Conservation (phyloP, 1,284 basidiomycete species). For the Ceratobasidium theobromae region DNA sequence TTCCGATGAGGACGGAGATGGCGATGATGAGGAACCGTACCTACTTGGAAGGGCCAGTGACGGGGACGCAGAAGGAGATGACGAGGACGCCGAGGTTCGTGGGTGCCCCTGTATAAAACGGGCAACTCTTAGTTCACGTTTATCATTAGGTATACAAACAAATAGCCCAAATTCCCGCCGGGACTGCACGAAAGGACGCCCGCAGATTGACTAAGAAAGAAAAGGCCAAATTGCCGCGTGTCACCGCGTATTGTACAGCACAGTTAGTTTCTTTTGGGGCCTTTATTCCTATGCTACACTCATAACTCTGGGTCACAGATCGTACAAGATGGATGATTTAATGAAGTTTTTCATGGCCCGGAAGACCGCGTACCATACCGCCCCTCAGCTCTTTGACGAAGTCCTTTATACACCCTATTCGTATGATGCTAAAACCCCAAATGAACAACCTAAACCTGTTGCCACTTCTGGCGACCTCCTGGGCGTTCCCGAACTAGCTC, state of each 20-base stretch:
- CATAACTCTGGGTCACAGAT: constrained; percentile 52
- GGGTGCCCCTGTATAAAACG: background rate
- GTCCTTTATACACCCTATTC: constrained; percentile 82
- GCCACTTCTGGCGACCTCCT: constrained; percentile 61
- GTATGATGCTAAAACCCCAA: constrained; percentile 50
- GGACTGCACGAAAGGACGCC: constrained; percentile 90
- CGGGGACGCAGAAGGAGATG: constrained; percentile 44
- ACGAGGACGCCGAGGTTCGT: constrained; percentile 59
- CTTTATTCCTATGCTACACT: background rate
- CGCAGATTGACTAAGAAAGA: constrained; percentile 89
- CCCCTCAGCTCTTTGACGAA: constrained; percentile 77
- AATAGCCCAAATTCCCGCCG: constrained; percentile 89
- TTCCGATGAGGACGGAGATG: constrained; percentile 31
- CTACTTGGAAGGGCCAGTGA: constrained; percentile 20
- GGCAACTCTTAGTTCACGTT: background rate
- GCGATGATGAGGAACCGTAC: constrained; percentile 31
- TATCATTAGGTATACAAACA: constrained; percentile 78
- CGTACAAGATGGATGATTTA: constrained; percentile 84
- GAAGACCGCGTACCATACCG: constrained; percentile 77
- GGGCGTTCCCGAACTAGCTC: constrained; percentile 63
- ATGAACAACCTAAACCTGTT: constrained; percentile 13
- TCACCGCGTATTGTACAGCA: constrained; percentile 94
- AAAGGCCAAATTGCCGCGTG: constrained; percentile 89
- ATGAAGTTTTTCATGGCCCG: constrained; percentile 87
- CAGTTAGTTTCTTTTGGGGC: constrained; percentile 54